phyloP scores from a whole-genome alignment of 2,329 filamentous ascomycete species.

The Plectosphaerella cucumerina region DNA sequence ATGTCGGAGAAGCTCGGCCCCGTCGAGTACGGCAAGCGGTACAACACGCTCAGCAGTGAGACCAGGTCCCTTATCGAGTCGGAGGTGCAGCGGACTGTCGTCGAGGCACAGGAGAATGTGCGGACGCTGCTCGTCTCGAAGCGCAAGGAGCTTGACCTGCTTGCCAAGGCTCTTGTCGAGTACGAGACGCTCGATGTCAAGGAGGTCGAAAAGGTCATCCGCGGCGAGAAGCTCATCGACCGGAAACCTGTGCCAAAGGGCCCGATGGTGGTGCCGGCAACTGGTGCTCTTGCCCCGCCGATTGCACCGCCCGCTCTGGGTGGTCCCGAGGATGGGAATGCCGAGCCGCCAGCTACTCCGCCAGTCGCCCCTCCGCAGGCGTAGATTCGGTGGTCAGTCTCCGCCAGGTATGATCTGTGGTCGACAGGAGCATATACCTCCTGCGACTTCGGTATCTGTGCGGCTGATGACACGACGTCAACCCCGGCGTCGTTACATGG shows the following conservation, averaged over 20 bases:
- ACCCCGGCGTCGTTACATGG: too few relatives aligned
- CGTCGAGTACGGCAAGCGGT: constrained; percentile 79
- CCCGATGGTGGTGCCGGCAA: constrained; percentile 29
- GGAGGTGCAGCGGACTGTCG: constrained; percentile 81
- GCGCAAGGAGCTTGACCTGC: constrained; percentile 78
- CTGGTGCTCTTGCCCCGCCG: constrained; percentile 1
- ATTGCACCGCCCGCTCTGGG: constrained; percentile 4
- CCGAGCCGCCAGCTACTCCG: constrained; percentile 7
- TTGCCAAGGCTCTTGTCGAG: constrained; percentile 86
- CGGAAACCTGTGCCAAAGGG: constrained; percentile 63
- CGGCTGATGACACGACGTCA: too few relatives aligned
- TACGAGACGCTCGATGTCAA: constrained; percentile 89
- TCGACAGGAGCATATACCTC: too few relatives aligned
- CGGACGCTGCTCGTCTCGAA: constrained; percentile 66
- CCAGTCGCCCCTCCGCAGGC: constrained; percentile 7
- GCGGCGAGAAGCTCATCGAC: constrained; percentile 73
- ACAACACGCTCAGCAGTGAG: constrained; percentile 75
- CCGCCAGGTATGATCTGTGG: too few relatives aligned
- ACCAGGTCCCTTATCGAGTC: constrained; percentile 83
- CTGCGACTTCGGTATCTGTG: too few relatives aligned
- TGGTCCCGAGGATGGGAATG: constrained; percentile 2
- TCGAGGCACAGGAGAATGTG: constrained; percentile 76
- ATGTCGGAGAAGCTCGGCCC: constrained; percentile 88
- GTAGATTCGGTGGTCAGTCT: background rate
- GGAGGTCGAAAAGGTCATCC: constrained; percentile 87